Conservation (phyloP, 148 eudicot species). For the Gaultheria prostrata region DNA sequence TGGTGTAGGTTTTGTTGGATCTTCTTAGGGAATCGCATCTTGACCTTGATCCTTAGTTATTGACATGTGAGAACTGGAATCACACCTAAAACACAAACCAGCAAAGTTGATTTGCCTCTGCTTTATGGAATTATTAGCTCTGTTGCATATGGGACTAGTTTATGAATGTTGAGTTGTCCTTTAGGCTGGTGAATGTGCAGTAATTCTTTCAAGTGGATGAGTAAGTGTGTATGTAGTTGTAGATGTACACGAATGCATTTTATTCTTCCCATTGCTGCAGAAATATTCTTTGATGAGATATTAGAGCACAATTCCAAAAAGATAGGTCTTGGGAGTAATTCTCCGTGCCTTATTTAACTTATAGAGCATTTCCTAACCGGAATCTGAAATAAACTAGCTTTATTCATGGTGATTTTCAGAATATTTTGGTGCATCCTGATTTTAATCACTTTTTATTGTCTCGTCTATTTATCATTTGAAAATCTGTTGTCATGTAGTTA, state of each 20-base stretch:
- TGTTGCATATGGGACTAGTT: background rate
- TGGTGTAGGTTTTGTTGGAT: background rate
- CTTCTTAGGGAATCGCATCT: background rate
- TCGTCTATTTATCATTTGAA: background rate
- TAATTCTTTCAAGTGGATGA: background rate
- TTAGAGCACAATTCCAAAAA: background rate
- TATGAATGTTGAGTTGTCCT: background rate
- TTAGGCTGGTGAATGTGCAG: background rate
- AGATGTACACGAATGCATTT: background rate
- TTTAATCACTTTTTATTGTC: background rate
- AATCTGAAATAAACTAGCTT: background rate
- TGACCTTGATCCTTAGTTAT: background rate
- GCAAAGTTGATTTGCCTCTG: background rate
- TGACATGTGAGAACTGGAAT: background rate
- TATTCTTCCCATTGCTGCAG: background rate
- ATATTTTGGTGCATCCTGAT: background rate
- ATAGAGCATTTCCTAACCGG: background rate
- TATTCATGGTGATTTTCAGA: background rate
- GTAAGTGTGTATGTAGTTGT: background rate
- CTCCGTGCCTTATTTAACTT: background rate
- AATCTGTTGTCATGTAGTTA: constrained; percentile 47
- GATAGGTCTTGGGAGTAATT: background rate
- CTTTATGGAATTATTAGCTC: background rate
- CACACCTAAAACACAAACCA: background rate
- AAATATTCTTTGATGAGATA: background rate